A percentile compares a stretch with the other conserved stretches of the same genome.
Evolutionary conservation across 140 eudicot genomes (phyloP).

Genomic region (Erigeron philadelphicus): DNA sequence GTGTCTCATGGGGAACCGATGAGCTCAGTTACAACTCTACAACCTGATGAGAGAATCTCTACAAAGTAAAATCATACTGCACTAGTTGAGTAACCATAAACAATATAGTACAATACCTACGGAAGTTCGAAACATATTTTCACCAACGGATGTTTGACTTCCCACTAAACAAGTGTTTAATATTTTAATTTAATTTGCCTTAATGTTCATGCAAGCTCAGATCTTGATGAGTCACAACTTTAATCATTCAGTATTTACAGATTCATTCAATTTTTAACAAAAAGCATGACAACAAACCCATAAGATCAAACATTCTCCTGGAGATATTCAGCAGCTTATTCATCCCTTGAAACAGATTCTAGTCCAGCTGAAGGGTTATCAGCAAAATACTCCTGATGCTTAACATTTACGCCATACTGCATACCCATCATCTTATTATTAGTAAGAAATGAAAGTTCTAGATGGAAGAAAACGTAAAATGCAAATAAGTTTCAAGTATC

Average conservation of each 20-base stretch:
- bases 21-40: no score
- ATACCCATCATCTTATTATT: neutral
- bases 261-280: slow-evolving; percentile 1
- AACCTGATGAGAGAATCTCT: no score
- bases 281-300: slow-evolving; percentile 10
- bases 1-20: no score
- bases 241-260: slow-evolving; percentile 15
- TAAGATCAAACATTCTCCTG: slow-evolving; percentile 3
- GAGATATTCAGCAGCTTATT: slow-evolving; percentile 30
- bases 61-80: no score
- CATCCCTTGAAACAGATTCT: slow-evolving; percentile 69
- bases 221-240: slow-evolving; percentile 5
- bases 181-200: neutral
- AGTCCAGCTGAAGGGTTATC: slow-evolving; percentile 91
- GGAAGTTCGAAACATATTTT: no score
- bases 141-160: no score
- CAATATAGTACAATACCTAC: no score
- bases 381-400: slow-evolving; percentile 92
- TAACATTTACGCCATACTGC: slow-evolving; percentile 88
- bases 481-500: neutral
- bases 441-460: neutral
- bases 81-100: no score
- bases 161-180: no score
- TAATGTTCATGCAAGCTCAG: neutral
- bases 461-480: neutral